Evolutionary conservation across 257 asterid species (phyloP), one percentile per base, ranked within the genome.

Genomic region (Prunella vulgaris): DNA sequence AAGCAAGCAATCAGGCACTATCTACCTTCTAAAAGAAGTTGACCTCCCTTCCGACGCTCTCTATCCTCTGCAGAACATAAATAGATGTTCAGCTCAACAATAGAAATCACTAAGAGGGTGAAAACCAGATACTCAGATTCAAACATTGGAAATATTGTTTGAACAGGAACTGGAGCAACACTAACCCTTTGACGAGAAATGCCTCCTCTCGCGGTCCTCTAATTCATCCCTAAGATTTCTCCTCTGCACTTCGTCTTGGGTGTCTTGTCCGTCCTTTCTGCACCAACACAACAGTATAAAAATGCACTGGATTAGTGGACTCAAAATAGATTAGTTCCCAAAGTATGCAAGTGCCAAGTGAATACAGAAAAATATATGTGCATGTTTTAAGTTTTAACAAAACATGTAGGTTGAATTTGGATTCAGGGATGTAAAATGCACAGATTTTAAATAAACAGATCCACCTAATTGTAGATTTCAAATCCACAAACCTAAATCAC

Each of bases 241-340:
- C 82, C 74, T 83, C 64, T 85, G 87, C 61, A 88, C 32, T 77
- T 90, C 97, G 1, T 90, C 97, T 63, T 85, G 90, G 56, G 96
- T 86, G 71, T 90, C 97, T 64, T 90, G 97, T 60, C 97, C 97
- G 18, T 90, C 96, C 82, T 74, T 88, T 67, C 96, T 88, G 85
- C 59, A 54, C 7, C 61, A 70, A 61, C 4, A 15, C 71, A 78
- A 9, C 60, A 71, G 24, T 65, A 38, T 25, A 32, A 32, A 51
- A 21, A 51, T 18, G 54, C 44, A 42, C 53, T 13, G 13, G 25
- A 25, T 68, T 20, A 42, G 46, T 13, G 13, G 25, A 25, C 64
- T 20, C 67, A 52, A 20, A 69, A 27, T 5, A 48, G 66, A 52
- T 32, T 40, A 48, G 46, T 60, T 12, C 28, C 33, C 20, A 46